A percentile compares a stretch with the other conserved stretches of the same genome.
Evolutionary conservation across 2,329 filamentous ascomycete genomes (phyloP).

Genomic region (Pseudogymnoascus verrucosus): DNA sequence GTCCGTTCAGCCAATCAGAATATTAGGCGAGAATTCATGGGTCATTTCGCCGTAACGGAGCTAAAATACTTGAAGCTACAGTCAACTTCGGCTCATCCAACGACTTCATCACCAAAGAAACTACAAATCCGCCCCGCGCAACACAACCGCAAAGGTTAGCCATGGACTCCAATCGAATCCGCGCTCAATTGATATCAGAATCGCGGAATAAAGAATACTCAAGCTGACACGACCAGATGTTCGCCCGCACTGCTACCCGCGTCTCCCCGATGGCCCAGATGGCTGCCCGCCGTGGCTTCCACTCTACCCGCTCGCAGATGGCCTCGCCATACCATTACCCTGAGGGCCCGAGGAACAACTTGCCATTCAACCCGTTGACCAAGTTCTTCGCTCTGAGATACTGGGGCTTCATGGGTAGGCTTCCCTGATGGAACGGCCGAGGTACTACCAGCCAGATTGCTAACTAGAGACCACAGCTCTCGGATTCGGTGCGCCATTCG

Average conservation of each 20-base stretch:
- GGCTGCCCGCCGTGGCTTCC: constrained; percentile 87
- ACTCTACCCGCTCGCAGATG: constrained; percentile 77
- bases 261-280: constrained; percentile 54
- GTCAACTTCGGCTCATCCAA: constrained; percentile 12
- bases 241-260: constrained; percentile 62
- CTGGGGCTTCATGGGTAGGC: constrained; percentile 70
- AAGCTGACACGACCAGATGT: constrained; percentile 54
- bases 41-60: neutral
- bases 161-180: constrained; percentile 1
- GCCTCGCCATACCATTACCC: constrained; percentile 96
- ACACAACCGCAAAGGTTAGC: constrained; percentile 11
- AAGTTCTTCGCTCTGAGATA: constrained; percentile 77
- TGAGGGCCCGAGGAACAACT: constrained; percentile 87
- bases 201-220: neutral
- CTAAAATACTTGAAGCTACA: constrained; percentile 7
- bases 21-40: constrained; percentile 6
- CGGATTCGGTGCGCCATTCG: constrained; percentile 55
- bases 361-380: constrained; percentile 94
- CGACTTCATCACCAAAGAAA: constrained; percentile 9
- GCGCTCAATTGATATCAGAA: constrained; percentile 34
- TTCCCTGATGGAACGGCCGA: neutral
- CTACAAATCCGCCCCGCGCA: constrained; percentile 6
- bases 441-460: constrained; percentile 9
- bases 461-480: constrained; percentile 27
- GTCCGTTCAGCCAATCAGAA: neutral